phyloP scores from a whole-genome alignment of 2,329 filamentous ascomycete species.

The Alternaria novae-zelandiae region DNA sequence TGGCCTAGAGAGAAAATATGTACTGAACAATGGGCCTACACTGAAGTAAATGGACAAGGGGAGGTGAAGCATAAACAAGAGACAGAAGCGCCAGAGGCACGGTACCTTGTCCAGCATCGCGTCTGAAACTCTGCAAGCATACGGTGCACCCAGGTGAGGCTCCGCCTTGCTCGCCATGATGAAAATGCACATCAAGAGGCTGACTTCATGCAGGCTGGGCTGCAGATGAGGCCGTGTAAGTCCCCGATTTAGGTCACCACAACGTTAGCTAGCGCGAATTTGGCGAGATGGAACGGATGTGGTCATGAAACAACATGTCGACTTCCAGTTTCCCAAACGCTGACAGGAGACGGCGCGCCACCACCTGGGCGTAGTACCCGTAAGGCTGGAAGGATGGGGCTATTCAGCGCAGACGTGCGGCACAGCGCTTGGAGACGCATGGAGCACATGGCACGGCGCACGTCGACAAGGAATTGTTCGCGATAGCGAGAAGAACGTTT shows the following conservation, averaged over 20 bases:
- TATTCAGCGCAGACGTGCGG: background rate
- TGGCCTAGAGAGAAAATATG: slow-evolving; percentile 7
- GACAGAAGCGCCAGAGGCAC: slow-evolving; percentile 9
- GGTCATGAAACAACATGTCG: background rate
- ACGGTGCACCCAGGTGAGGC: slow-evolving; percentile 29
- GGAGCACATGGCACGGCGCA: background rate
- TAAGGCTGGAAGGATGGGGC: slow-evolving; percentile 3
- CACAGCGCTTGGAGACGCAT: background rate
- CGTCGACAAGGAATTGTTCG: background rate
- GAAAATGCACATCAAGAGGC: slow-evolving; percentile 18
- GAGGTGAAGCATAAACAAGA: slow-evolving; percentile 9
- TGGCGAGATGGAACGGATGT: slow-evolving; percentile 5
- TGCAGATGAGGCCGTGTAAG: slow-evolving; percentile 20
- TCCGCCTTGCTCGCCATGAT: slow-evolving; percentile 16
- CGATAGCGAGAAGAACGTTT: background rate
- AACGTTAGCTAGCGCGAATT: slow-evolving; percentile 6
- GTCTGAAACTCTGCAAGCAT: slow-evolving; percentile 23
- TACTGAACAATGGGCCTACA: background rate
- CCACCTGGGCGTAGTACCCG: slow-evolving; percentile 3
- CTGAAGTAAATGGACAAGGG: slow-evolving; percentile 5
- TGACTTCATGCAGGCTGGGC: slow-evolving; percentile 20
- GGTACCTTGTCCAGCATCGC: slow-evolving; percentile 6
- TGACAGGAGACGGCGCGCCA: slow-evolving; percentile 11
- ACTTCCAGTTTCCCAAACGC: slow-evolving; percentile 5
- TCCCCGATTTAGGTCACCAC: slow-evolving; percentile 22